A percentile compares a stretch with the other conserved stretches of the same genome.
Conservation (phyloP, 1,139 yeast species). For the Debaryomyces sp. region DNA sequence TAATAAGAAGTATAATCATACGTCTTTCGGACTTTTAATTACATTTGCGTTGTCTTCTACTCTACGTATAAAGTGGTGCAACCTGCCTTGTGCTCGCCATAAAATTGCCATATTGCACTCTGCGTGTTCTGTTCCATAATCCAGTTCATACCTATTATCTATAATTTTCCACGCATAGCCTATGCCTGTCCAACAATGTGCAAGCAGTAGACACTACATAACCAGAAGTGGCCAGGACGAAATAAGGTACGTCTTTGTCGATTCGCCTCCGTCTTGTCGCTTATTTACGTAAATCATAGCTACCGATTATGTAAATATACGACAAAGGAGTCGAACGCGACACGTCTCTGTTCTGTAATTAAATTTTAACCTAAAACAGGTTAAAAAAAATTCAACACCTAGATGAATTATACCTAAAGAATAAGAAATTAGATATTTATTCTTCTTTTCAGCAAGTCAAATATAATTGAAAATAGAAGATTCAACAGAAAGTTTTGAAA, state of each 20-base stretch:
- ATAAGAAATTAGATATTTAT: not conserved
- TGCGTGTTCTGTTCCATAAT: not conserved
- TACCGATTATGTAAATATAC: constrained; percentile 1
- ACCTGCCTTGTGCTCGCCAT: not conserved
- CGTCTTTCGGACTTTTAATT: not conserved
- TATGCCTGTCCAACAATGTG: not conserved
- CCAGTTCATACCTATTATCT: not conserved
- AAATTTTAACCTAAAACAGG: constrained; percentile 8
- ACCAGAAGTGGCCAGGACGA: too few species aligned
- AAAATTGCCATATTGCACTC: not conserved
- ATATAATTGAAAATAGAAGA: not conserved
- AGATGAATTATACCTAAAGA: not conserved
- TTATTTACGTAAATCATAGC: constrained; percentile 2
- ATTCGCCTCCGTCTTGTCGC: not conserved
- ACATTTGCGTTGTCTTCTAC: not conserved
- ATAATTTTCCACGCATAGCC: not conserved
- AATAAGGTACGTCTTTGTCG: not conserved
- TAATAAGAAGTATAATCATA: too few species aligned
- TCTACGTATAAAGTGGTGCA: not conserved
- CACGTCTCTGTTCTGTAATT: constrained; percentile 5
- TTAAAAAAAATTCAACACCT: constrained; percentile 3
- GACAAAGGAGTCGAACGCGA: constrained; percentile 9
- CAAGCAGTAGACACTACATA: not conserved
- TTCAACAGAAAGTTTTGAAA: not conserved
- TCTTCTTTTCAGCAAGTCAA: not conserved